phyloP scores from a whole-genome alignment of 164 flowering plant genomes.

The Hamamelis virginiana region DNA sequence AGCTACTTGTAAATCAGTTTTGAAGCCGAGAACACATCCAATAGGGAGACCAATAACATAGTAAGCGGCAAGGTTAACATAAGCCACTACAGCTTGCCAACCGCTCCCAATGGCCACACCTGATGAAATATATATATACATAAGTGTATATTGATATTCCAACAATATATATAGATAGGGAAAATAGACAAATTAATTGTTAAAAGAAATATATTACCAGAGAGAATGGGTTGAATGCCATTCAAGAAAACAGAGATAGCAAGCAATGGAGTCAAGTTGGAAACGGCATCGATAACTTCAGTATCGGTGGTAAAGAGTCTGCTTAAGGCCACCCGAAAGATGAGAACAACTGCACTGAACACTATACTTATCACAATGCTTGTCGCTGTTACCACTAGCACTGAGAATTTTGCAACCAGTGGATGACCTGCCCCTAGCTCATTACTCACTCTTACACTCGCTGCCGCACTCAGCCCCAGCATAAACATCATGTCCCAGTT shows the following conservation, averaged over 20 bases:
- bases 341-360: constrained; percentile 45
- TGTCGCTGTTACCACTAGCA: constrained; percentile 53
- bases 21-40: constrained; percentile 79
- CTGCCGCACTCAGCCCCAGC: constrained; percentile 64
- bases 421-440: constrained; percentile 77
- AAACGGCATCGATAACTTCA: constrained; percentile 50
- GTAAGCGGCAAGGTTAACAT: constrained; percentile 64
- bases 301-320: constrained; percentile 47
- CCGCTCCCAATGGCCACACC: constrained; percentile 86
- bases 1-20: constrained; percentile 57
- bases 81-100: constrained; percentile 82
- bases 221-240: constrained; percentile 77
- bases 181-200: too few species aligned
- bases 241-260: constrained; percentile 66
- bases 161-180: too few species aligned
- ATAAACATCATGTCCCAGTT: constrained; percentile 72
- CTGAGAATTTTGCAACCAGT: constrained; percentile 56
- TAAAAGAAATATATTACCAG: constrained; percentile 33
- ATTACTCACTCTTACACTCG: constrained; percentile 74
- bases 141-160: too few species aligned
- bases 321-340: constrained; percentile 42
- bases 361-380: constrained; percentile 50
- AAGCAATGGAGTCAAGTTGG: constrained; percentile 52
- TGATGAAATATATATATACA: too few species aligned
- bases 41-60: constrained; percentile 75